Evolutionary conservation across 139 green algal species (phyloP).

Genomic region (Closterium sp.): DNA sequence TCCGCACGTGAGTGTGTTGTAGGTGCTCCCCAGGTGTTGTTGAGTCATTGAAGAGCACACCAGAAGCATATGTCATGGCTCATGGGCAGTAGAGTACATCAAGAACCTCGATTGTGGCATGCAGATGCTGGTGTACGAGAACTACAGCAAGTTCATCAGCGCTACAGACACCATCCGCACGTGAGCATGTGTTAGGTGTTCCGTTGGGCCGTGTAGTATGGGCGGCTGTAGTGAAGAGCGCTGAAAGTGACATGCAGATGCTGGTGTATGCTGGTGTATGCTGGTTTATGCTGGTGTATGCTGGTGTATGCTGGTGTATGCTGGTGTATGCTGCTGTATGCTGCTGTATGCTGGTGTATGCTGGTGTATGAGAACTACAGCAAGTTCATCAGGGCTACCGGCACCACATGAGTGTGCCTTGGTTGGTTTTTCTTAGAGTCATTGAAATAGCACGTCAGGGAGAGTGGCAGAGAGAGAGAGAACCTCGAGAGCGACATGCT

Average conservation of each 20-base stretch:
- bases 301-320: too few relatives aligned
- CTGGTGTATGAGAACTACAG: slow-evolving; percentile 95
- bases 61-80: slow-evolving; percentile 76
- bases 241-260: too few relatives aligned
- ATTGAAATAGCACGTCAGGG: too few relatives aligned
- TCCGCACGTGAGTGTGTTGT: slow-evolving; percentile 49
- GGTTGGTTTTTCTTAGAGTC: background rate
- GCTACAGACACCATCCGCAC: slow-evolving; percentile 88
- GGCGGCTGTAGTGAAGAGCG: background rate
- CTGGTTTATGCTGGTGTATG: too few relatives aligned
- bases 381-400: slow-evolving; percentile 97
- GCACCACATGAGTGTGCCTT: slow-evolving; percentile 71
- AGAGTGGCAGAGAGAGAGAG: too few relatives aligned
- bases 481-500: too few relatives aligned
- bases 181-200: too few relatives aligned
- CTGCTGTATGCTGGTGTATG: too few relatives aligned
- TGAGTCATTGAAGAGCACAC: too few relatives aligned
- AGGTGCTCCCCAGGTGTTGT: slow-evolving; percentile 57
- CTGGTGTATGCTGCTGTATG: too few relatives aligned
- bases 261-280: too few relatives aligned
- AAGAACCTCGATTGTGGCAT: slow-evolving; percentile 90
- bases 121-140: slow-evolving; percentile 81
- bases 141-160: slow-evolving; percentile 95
- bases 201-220: too few relatives aligned
- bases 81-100: slow-evolving; percentile 80